Evolutionary conservation across 148 eudicot species (phyloP), one percentile per base, ranked within the genome.

Genomic region (Gaultheria prostrata): DNA sequence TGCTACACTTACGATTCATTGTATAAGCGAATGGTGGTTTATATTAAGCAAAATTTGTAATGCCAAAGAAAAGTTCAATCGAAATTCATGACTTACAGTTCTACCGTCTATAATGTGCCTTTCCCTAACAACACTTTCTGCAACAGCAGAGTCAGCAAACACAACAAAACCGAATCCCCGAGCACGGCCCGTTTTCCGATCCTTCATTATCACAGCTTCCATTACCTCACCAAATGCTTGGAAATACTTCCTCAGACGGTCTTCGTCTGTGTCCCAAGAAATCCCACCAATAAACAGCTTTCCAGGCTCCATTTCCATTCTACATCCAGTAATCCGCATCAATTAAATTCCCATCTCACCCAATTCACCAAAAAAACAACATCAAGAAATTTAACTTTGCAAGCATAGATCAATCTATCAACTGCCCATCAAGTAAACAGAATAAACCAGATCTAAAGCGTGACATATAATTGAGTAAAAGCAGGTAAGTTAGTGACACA

Each of bases 261-360:
- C 97, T 84, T 94, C 99, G 87, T 92, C 93, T 18, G 99, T 96
- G 84, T 94, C 99, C 99, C 99, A 96, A 3, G 99, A 94, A 90
- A 96, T 96, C 87, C 99, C 99, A 84, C 99, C 99, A 82, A 96
- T 87, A 83, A 96, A 96, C 67, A 96, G 88, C 92, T 96, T 96
- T 61, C 99, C 98, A 71, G 93, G 88, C 79, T 92, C 97, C 95
- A 94, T 93, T 86, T 93, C 91, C 94, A 94, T 91, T 83, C 90
- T 91, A 81, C 86, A 86, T 63, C 28, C 81, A 86, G 70, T 70
- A 49, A 85, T 51, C 33, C 24, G 43, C 63, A 83, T 73, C 15
- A 70, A 49, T 39, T 18, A 21, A 17, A 69, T 56, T 54, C 72
- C 50, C 50, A 48, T 48, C 11, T 48, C 50, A 48, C 50, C 50